A percentile compares a stretch with the other conserved stretches of the same genome.
These are phyloP conservation scores for Vitis amurensis DNA, from an alignment of 164 flowering plant species.

Conservation along the genomic window DNA sequence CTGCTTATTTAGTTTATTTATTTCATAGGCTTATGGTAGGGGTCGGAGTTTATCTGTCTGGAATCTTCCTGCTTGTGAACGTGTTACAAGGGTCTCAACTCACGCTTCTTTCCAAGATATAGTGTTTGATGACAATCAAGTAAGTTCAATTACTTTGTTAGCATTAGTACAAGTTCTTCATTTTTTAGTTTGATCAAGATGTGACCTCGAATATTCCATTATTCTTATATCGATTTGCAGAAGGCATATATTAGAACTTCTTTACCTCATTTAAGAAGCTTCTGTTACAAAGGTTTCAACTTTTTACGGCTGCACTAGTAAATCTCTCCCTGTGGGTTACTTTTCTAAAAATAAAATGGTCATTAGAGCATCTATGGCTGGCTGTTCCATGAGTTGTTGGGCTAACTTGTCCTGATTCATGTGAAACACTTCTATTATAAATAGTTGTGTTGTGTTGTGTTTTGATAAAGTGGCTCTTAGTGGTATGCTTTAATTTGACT, in stretches of 20 bases:
- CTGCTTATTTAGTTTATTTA: not conserved
- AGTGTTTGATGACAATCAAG: slow-evolving; percentile 76
- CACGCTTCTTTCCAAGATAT: slow-evolving; percentile 65
- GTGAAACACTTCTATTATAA: no score
- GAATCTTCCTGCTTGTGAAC: slow-evolving; percentile 81
- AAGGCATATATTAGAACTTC: not conserved
- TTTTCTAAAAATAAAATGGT: no score
- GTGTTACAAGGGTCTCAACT: slow-evolving; percentile 49
- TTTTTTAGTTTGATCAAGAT: not conserved
- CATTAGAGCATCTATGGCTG: not conserved
- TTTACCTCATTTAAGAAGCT: not conserved
- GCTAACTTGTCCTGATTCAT: not conserved
- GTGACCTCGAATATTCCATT: not conserved
- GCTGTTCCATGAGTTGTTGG: not conserved
- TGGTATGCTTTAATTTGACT: no score
- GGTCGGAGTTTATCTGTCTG: slow-evolving; percentile 73
- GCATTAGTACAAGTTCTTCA: not conserved
- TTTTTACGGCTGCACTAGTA: no score
- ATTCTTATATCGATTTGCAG: not conserved
- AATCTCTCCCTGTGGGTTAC: no score
- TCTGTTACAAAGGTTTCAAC: not conserved
- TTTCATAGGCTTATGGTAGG: slow-evolving; percentile 70
- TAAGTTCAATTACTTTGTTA: slow-evolving; percentile 23
- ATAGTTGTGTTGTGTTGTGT: no score
- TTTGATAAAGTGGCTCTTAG: no score